Evolutionary conservation across 129 eudicot species (phyloP).

Genomic region (Silybum marianum): DNA sequence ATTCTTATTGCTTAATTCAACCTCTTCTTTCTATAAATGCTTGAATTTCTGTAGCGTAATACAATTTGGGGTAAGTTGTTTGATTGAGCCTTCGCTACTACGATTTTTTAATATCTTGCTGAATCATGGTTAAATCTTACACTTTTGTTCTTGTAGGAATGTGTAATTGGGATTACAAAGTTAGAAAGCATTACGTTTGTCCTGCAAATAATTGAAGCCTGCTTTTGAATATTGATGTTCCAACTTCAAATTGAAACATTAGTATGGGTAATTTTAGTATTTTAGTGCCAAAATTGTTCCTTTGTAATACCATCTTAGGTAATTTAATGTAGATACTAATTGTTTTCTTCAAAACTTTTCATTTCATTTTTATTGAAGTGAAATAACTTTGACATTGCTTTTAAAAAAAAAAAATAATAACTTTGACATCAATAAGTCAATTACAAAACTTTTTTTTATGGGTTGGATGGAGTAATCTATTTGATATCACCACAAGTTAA

Average conservation of each 20-base stretch:
- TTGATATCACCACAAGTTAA: neutral
- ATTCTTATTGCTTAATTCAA: neutral
- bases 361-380: neutral
- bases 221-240: neutral
- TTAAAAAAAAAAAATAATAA: no score
- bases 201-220: neutral
- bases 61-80: conserved; percentile 10
- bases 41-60: neutral
- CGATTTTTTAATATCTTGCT: neutral
- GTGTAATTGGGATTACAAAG: neutral
- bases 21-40: neutral
- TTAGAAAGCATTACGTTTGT: neutral
- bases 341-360: neutral
- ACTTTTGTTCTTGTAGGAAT: neutral
- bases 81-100: neutral
- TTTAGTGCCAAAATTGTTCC: neutral
- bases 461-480: neutral
- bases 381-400: neutral
- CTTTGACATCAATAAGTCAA: neutral
- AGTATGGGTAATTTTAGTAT: neutral
- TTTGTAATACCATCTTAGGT: neutral
- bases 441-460: no score
- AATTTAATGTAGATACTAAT: neutral
- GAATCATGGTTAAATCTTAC: conserved; percentile 3
- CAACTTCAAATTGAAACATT: neutral